Percentiles rank a stretch among this genome's conserved stretches.
These are phyloP conservation scores for Potentilla sterilis DNA, from an alignment of 306 rosid species.

Conservation along the genomic window DNA sequence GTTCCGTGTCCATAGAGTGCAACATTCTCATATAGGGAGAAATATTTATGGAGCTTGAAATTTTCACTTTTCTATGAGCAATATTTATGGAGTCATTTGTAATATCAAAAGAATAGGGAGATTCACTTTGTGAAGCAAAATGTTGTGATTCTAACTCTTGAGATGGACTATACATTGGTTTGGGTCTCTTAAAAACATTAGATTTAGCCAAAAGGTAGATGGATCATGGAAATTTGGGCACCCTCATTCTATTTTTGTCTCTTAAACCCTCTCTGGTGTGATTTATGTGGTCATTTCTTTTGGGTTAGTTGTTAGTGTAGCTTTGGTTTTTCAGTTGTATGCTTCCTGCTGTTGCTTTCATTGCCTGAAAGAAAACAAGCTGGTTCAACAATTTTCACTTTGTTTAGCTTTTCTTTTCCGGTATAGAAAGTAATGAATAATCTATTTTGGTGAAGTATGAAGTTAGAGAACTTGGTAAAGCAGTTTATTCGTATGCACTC, in stretches of 20 bases:
- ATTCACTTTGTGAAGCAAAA: too few relatives aligned
- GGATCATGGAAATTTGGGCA: neutral
- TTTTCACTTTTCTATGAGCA: too few relatives aligned
- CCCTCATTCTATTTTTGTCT: neutral
- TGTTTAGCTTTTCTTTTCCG: neutral
- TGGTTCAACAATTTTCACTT: neutral
- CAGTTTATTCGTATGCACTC: neutral
- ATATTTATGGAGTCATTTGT: too few relatives aligned
- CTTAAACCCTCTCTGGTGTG: too few relatives aligned
- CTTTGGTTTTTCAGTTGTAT: neutral
- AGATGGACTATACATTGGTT: too few relatives aligned
- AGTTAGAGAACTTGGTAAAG: neutral
- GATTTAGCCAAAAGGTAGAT: neutral
- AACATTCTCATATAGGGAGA: too few relatives aligned
- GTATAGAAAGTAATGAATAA: neutral
- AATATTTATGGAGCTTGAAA: too few relatives aligned
- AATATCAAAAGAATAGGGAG: too few relatives aligned
- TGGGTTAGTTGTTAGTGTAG: neutral
- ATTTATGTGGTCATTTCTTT: neutral
- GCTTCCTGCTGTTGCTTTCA: neutral
- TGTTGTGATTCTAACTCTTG: too few relatives aligned
- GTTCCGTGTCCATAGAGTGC: too few relatives aligned
- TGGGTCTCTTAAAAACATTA: too few relatives aligned
- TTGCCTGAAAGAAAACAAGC: neutral
- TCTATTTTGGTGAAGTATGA: neutral